Percentiles rank a stretch among this genome's conserved stretches.
Conservation (phyloP, 176 grass and related monocot genomes). For the Paspalum notatum region DNA sequence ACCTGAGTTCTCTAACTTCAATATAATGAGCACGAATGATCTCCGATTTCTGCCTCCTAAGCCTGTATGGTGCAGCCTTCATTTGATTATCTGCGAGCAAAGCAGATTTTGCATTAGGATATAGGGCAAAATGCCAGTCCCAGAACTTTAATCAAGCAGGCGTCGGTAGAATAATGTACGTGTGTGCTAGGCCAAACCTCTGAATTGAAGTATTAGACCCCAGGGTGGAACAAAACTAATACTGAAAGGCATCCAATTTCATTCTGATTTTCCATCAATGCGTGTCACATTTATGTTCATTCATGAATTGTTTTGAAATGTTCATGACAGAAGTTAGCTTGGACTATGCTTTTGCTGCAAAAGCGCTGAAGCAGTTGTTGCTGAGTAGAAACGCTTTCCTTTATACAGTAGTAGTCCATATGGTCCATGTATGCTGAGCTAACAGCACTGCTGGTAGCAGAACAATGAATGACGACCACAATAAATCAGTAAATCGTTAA, state of each 20-base stretch:
- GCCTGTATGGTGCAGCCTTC: constrained; percentile 44
- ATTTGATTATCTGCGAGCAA: constrained; percentile 43
- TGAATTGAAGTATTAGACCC: neutral
- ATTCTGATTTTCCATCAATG: neutral
- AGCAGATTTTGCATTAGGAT: neutral
- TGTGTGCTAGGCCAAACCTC: neutral
- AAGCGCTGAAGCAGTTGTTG: neutral
- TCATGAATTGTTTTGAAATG: neutral
- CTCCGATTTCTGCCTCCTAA: constrained; percentile 59
- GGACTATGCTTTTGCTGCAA: neutral
- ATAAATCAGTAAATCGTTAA: neutral
- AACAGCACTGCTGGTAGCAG: neutral
- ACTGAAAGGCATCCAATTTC: neutral
- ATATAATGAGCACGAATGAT: constrained; percentile 72
- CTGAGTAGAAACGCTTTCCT: neutral
- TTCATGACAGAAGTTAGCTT: neutral
- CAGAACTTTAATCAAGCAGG: neutral
- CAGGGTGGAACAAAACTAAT: neutral
- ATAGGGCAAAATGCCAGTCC: neutral
- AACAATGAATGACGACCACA: neutral
- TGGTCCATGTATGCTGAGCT: neutral
- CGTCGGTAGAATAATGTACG: neutral
- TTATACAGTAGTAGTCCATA: too few relatives aligned
- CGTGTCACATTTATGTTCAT: neutral
- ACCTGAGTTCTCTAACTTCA: constrained; percentile 70